Conservation (phyloP, 2,329 filamentous ascomycete genomes). For the Aspergillus neoniger region DNA sequence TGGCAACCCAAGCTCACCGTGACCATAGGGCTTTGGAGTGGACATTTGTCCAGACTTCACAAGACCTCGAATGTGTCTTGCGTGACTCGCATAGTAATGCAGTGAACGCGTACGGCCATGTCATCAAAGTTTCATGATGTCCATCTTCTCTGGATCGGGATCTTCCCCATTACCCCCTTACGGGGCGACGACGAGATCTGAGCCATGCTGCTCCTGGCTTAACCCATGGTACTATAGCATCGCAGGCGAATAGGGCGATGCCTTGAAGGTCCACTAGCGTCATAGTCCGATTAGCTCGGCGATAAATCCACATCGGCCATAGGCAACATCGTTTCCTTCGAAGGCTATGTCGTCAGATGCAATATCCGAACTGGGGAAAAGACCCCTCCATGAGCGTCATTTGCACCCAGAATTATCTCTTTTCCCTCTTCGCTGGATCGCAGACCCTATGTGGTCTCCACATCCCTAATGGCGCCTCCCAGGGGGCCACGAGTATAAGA, state of each 20-base stretch:
- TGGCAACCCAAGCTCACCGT: neutral
- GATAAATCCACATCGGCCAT: neutral
- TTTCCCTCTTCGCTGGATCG: neutral
- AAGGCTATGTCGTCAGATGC: neutral
- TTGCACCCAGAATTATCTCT: neutral
- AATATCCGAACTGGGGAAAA: neutral
- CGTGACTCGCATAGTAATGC: neutral
- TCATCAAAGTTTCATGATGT: neutral
- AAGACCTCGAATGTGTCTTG: neutral
- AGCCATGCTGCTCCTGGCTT: neutral
- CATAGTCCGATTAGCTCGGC: constrained; percentile 1
- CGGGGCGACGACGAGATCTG: neutral
- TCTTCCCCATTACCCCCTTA: neutral
- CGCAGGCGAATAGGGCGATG: neutral
- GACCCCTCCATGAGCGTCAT: neutral
- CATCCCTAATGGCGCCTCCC: neutral
- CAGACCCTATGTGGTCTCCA: neutral
- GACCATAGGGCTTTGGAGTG: neutral
- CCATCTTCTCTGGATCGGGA: neutral
- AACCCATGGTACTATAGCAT: neutral
- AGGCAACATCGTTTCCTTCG: neutral
- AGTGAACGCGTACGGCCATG: neutral
- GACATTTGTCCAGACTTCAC: neutral
- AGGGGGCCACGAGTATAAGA: neutral
- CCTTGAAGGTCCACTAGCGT: neutral